These are phyloP conservation scores for Artemisia princeps DNA, from an alignment of 140 eudicot species.

Conservation along the genomic window DNA sequence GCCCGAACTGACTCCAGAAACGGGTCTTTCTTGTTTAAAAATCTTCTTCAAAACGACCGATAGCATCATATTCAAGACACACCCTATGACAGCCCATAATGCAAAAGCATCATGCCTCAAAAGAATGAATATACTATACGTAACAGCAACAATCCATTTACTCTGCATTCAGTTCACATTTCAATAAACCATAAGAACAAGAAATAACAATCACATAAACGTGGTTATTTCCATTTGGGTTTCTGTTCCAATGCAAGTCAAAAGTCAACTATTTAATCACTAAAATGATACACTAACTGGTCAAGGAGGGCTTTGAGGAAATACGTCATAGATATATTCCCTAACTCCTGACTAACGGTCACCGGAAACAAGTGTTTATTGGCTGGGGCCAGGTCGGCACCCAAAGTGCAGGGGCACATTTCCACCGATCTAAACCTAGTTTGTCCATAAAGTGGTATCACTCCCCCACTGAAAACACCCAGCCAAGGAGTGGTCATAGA, in stretches of 20 bases:
- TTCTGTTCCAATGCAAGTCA: background rate
- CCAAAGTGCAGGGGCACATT: too few species aligned
- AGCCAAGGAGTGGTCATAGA: too few species aligned
- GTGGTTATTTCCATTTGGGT: too few species aligned
- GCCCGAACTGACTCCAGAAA: conserved; percentile 43
- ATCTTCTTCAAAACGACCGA: conserved; percentile 50
- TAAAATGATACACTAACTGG: too few species aligned
- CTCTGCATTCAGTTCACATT: conserved; percentile 44
- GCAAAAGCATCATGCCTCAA: conserved; percentile 75
- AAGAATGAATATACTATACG: conserved; percentile 37
- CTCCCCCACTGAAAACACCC: too few species aligned
- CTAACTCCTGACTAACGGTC: too few species aligned
- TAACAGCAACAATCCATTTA: conserved; percentile 61
- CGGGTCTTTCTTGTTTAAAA: conserved; percentile 81
- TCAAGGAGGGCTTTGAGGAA: too few species aligned
- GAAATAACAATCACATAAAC: background rate
- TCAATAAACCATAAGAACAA: conserved; percentile 6
- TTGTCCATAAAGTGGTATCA: too few species aligned
- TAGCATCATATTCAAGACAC: conserved; percentile 44
- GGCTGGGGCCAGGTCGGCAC: too few species aligned
- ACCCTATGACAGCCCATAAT: conserved; percentile 66
- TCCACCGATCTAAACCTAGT: too few species aligned
- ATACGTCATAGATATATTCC: too few species aligned
- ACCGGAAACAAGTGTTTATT: too few species aligned
- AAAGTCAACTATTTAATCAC: background rate